Evolutionary conservation across 306 rosid species (phyloP).

Genomic region (Datisca glomerata): DNA sequence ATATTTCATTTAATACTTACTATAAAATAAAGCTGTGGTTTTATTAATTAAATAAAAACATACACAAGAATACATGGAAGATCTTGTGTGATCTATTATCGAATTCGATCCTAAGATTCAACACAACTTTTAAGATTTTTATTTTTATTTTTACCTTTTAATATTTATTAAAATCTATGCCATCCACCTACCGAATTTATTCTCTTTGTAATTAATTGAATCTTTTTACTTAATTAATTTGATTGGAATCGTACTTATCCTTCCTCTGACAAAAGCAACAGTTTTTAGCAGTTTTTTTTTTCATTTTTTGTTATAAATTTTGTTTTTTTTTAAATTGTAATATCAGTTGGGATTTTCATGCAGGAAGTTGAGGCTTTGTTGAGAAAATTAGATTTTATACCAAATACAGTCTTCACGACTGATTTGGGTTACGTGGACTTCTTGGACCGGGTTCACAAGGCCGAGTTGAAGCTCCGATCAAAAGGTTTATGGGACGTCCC

Average conservation of each 20-base stretch:
- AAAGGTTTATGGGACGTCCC: conserved; percentile 90
- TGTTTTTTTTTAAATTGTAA: background rate
- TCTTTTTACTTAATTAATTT: background rate
- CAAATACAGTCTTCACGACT: conserved; percentile 62
- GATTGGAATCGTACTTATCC: conserved; percentile 19
- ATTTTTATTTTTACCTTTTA: conserved; percentile 3
- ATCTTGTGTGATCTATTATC: conserved; percentile 54
- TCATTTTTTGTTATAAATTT: background rate
- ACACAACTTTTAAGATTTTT: conserved; percentile 20
- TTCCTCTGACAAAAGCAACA: conserved; percentile 23
- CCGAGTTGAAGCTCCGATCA: conserved; percentile 81
- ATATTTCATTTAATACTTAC: too few relatives aligned
- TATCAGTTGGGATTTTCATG: conserved; percentile 1
- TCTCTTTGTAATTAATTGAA: conserved; percentile 18
- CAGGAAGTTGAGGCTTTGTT: conserved; percentile 61
- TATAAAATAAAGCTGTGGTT: too few relatives aligned
- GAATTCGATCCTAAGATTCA: conserved; percentile 27
- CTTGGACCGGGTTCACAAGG: conserved; percentile 85
- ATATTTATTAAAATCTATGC: conserved; percentile 25
- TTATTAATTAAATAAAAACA: too few relatives aligned
- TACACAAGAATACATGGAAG: conserved; percentile 41
- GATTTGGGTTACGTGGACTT: conserved; percentile 82
- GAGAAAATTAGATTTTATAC: conserved; percentile 48
- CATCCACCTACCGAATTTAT: conserved; percentile 37
- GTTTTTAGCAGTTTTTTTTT: conserved; percentile 15